These are phyloP conservation scores for Rhynchospora tenuis DNA, from an alignment of 176 grass and related monocot genomes.

Conservation along the genomic window DNA sequence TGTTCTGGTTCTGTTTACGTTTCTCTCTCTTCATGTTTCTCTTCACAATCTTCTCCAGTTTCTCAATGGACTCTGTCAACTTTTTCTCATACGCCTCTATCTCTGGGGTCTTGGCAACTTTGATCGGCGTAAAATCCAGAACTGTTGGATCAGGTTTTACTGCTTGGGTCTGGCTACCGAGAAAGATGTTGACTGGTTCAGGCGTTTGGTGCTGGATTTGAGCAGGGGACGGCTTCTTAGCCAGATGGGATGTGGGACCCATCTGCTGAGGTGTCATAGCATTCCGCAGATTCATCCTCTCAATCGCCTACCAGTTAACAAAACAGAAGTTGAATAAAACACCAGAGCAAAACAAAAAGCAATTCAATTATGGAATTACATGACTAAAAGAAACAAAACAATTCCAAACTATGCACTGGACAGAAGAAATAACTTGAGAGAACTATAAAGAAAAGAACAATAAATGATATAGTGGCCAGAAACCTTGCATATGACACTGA, in stretches of 20 bases:
- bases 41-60: constrained; percentile 54
- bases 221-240: constrained; percentile 21
- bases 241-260: not conserved
- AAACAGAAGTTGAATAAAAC: not conserved
- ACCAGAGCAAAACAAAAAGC: not conserved
- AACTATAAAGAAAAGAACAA: constrained; percentile 10
- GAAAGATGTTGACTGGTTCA: constrained; percentile 19
- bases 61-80: constrained; percentile 52
- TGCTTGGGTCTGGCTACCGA: constrained; percentile 12
- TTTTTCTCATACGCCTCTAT: constrained; percentile 41
- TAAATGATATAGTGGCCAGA: not conserved
- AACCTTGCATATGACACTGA: constrained; percentile 51
- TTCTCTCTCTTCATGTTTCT: constrained; percentile 37
- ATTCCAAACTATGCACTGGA: not conserved
- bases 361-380: not conserved
- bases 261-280: constrained; percentile 37
- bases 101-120: constrained; percentile 21
- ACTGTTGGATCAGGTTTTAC: constrained; percentile 5
- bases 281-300: constrained; percentile 36
- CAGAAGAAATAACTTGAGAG: not conserved
- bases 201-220: constrained; percentile 23
- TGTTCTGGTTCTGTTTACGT: not conserved
- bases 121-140: constrained; percentile 26
- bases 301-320: constrained; percentile 37
- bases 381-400: not conserved